Conservation (phyloP, 441 rosid species). For the Mallotus repandus region DNA sequence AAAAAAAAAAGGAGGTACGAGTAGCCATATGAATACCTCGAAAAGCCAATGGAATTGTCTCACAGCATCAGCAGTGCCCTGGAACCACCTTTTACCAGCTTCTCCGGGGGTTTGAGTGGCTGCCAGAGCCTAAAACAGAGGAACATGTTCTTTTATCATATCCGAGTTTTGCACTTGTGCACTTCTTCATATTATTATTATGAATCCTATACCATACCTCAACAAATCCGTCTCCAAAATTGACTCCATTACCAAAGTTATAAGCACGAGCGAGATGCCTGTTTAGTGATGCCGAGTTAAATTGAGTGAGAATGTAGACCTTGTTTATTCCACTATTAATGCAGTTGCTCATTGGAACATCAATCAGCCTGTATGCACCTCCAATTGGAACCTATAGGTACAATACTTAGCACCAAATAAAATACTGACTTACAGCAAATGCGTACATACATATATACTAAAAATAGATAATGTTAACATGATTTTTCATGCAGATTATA, state of each 20-base stretch:
- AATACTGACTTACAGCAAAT: no score
- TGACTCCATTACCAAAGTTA: constrained; percentile 62
- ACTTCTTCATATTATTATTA: not conserved
- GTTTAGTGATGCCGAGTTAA: constrained; percentile 83
- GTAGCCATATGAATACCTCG: constrained; percentile 47
- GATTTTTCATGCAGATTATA: no score
- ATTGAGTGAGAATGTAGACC: constrained; percentile 93
- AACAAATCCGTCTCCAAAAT: constrained; percentile 77
- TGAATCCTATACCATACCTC: constrained; percentile 42
- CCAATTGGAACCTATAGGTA: constrained; percentile 77
- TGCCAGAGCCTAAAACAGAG: constrained; percentile 60
- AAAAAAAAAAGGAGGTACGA: no score
- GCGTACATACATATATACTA: no score
- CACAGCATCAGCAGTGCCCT: constrained; percentile 95
- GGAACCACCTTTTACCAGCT: constrained; percentile 85
- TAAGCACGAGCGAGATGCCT: constrained; percentile 84
- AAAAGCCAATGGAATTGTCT: constrained; percentile 97
- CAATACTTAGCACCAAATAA: not conserved
- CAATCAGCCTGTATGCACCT: constrained; percentile 90
- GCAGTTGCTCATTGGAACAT: constrained; percentile 99
- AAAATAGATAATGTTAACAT: no score
- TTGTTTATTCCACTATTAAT: constrained; percentile 91
- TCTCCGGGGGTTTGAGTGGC: constrained; percentile 99
- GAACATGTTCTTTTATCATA: no score
- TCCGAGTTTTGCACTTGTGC: no score